A percentile compares a stretch with the other conserved stretches of the same genome.
phyloP scores from a whole-genome alignment of 2,329 filamentous ascomycete species.

The Tolypocladium album region DNA sequence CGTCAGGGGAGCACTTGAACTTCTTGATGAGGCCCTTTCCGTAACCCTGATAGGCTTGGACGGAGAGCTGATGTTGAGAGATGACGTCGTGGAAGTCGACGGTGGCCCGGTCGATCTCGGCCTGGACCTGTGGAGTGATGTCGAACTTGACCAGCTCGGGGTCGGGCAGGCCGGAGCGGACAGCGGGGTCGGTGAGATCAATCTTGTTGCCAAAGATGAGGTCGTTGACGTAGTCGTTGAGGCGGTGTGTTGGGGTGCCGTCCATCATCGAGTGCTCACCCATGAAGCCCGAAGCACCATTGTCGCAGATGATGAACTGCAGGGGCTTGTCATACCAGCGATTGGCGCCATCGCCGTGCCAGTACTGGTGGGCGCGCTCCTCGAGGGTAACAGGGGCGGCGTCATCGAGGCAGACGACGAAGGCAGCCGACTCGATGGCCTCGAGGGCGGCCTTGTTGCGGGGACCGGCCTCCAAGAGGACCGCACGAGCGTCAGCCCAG shows the following conservation, averaged over 20 bases:
- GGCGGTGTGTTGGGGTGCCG: constrained; percentile 89
- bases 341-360: constrained; percentile 94
- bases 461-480: constrained; percentile 65
- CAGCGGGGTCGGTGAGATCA: constrained; percentile 66
- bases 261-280: constrained; percentile 99
- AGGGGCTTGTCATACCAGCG: constrained; percentile 97
- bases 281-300: constrained; percentile 94
- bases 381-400: constrained; percentile 84
- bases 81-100: constrained; percentile 76
- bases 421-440: constrained; percentile 79
- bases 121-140: constrained; percentile 60
- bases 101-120: constrained; percentile 68
- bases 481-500: constrained; percentile 75
- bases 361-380: constrained; percentile 92
- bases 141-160: constrained; percentile 70
- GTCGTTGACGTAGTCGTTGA: constrained; percentile 91
- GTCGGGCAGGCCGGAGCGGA: constrained; percentile 77
- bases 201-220: constrained; percentile 92
- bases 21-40: constrained; percentile 99
- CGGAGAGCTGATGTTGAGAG: constrained; percentile 76
- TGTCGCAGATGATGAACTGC: constrained; percentile 97
- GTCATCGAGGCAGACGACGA: constrained; percentile 88
- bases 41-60: constrained; percentile 94
- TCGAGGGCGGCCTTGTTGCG: constrained; percentile 70
- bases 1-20: constrained; percentile 96